Evolutionary conservation across 2,329 filamentous ascomycete genomes (phyloP), one percentile per base, ranked within the genome.

Genomic region (Bipolaris sorokiniana): DNA sequence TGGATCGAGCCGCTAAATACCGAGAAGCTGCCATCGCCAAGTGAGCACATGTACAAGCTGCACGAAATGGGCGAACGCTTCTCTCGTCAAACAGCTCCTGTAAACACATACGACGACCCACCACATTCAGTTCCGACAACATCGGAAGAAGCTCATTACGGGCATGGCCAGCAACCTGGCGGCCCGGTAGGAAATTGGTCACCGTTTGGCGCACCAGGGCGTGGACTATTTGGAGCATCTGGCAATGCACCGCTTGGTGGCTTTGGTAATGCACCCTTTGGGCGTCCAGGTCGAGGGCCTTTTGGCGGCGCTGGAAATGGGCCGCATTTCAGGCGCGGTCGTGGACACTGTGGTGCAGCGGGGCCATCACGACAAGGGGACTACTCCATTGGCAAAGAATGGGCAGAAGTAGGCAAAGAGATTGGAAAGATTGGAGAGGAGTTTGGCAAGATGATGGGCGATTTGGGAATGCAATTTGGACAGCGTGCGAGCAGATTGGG

Each of bases 381-480:
- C 28, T 37, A 51, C 15, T 56, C 48, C 5, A n/a, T 31, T 20
- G 55, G 28, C 13, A 49, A 58, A 31, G 55, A 58, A 18, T 59
- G 48, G 57, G 57, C 44, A n/a, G 55, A 59, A 50, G 38, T 56
- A 13, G 57, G 57, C 18, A 56, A 59, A 51, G 54, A 57, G 38
- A 26, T 57, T 11, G 57, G 57, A 0, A 56, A 66, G 37, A 66
- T 62, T n/a, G 73, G 75, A 2, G 70, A 75, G 51, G 66, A 74
- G 9, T 70, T 75, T 23, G 74, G 75, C 1, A 71, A 64, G 49
- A 63, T 56, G 15, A 67, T 69, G 65, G 72, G 64, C 3, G 58
- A 60, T 13, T 69, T 65, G 69, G 73, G 74, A 18, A 54, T 71
- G 41, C 61, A 73, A 23, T 64, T 75, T 48, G 74, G 69, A 0